Evolutionary conservation across 2,329 filamentous ascomycete genomes (phyloP), one percentile per base, ranked within the genome.

Genomic region (Colletotrichum nymphaeae): DNA sequence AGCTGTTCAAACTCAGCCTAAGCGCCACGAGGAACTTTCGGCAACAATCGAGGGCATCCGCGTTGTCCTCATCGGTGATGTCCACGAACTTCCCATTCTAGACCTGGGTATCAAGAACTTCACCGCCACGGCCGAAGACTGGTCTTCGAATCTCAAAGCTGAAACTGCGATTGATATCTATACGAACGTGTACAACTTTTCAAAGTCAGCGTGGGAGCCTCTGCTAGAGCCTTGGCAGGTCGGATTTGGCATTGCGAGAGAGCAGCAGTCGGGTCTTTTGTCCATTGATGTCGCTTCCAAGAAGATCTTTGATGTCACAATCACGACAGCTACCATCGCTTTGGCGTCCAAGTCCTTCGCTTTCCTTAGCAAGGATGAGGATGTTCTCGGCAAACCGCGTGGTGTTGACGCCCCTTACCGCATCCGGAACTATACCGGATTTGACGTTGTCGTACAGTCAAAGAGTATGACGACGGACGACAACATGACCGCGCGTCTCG

Each of bases 171-270:
- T 99, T 60, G 95, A 98, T 75, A 95, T 96, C 76, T 98, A 98
- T 82, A 90, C 97, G 78, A 99, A 98, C 78, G 93, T 99, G 30
- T 99, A 98, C 87, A 99, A 99, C 83, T 99, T 99, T 84, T 97
- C 97, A 16, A 99, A 99, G 82, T 99, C 97, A 0, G 95, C 95
- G 4, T 99, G 97, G 97, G 97, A 99, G 81, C 97, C 97, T 3
- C 85, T 99, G 42, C 91, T 99, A 30, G 97, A 99, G 81, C 97
- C 97, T 8, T 99, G 97, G 97, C 92, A 96, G 76, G 88, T 98
- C n/a, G 95, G 95, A 2, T 91, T 99, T 76, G 94, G 97, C 75
- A 91, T 98, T 81, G 92, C 94, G 1, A 95, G 93, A 77, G 92
- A 97, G 71, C 88, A 91, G 30, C 89, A 90, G 55, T 94, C 93